A percentile compares a stretch with the other conserved stretches of the same genome.
phyloP scores from a whole-genome alignment of 2,329 filamentous ascomycete genomes.

The Penicillium oxalicum region DNA sequence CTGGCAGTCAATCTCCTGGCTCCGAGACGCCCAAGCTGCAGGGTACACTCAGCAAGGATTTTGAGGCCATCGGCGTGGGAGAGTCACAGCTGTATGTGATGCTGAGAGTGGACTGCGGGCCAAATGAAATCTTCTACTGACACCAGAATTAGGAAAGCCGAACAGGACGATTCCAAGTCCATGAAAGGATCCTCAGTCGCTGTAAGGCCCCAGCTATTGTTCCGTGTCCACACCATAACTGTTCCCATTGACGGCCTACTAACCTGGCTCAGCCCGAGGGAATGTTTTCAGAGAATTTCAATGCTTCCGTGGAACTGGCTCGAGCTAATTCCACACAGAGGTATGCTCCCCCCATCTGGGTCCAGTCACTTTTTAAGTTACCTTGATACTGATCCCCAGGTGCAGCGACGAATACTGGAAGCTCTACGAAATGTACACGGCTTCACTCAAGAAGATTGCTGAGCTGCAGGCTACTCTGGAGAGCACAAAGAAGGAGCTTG shows the following conservation, averaged over 20 bases:
- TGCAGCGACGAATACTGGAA: slow-evolving; percentile 38
- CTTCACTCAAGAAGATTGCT: slow-evolving; percentile 33
- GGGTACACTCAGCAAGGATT: slow-evolving; percentile 38
- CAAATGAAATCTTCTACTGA: slow-evolving; percentile 16
- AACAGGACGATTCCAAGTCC: slow-evolving; percentile 37
- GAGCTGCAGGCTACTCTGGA: slow-evolving; percentile 35
- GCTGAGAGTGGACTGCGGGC: not conserved
- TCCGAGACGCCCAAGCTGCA: slow-evolving; percentile 36
- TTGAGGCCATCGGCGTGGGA: slow-evolving; percentile 36
- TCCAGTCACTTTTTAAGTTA: not conserved
- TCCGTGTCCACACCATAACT: slow-evolving; percentile 9
- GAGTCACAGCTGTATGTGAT: slow-evolving; percentile 36
- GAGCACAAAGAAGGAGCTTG: slow-evolving; percentile 31
- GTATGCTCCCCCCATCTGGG: slow-evolving; percentile 14
- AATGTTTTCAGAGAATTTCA: slow-evolving; percentile 31
- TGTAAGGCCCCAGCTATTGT: slow-evolving; percentile 20
- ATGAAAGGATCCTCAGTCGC: slow-evolving; percentile 27
- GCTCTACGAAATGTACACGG: slow-evolving; percentile 36
- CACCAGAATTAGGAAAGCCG: slow-evolving; percentile 29
- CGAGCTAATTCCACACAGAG: slow-evolving; percentile 33
- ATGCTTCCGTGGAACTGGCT: slow-evolving; percentile 27
- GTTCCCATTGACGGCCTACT: slow-evolving; percentile 2
- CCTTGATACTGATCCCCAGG: slow-evolving; percentile 10
- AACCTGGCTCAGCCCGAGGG: slow-evolving; percentile 21
- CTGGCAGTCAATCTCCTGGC: slow-evolving; percentile 36